These are phyloP conservation scores for Fusarium haematococcum DNA, from an alignment of 2,329 filamentous ascomycete species.

Conservation along the genomic window DNA sequence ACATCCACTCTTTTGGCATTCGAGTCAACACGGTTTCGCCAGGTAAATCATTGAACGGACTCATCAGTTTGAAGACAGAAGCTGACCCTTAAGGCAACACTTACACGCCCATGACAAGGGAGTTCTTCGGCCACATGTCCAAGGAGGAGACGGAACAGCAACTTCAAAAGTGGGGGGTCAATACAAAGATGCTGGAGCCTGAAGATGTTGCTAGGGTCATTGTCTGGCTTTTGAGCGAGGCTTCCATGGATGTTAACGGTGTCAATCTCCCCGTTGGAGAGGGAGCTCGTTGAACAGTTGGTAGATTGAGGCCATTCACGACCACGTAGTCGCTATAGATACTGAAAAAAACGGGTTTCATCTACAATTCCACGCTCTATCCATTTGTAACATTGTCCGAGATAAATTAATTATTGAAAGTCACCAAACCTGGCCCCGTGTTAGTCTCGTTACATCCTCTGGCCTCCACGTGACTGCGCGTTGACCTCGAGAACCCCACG, in stretches of 20 bases:
- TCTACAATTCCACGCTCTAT: background rate
- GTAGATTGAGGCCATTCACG: background rate
- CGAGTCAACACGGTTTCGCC: background rate
- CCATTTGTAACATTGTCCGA: background rate
- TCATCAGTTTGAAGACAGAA: background rate
- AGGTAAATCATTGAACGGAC: background rate
- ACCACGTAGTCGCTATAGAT: background rate
- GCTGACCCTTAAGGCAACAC: background rate
- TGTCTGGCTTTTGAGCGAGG: conserved; percentile 11
- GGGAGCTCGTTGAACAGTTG: background rate
- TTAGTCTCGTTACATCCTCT: background rate
- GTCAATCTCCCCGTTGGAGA: conserved; percentile 3
- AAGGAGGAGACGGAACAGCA: conserved; percentile 2
- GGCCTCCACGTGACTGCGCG: background rate
- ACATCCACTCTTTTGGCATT: background rate
- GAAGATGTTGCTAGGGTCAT: conserved; percentile 8
- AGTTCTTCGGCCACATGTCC: background rate
- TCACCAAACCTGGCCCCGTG: background rate
- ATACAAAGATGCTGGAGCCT: background rate
- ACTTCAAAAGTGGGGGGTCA: background rate
- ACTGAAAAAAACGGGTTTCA: background rate
- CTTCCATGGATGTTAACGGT: background rate
- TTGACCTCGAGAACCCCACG: background rate
- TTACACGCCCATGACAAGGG: conserved; percentile 7
- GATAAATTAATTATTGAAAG: background rate